These are phyloP conservation scores for Pleurotus salmoneostramineus DNA, from an alignment of 768 basidiomycete genomes.

Conservation along the genomic window DNA sequence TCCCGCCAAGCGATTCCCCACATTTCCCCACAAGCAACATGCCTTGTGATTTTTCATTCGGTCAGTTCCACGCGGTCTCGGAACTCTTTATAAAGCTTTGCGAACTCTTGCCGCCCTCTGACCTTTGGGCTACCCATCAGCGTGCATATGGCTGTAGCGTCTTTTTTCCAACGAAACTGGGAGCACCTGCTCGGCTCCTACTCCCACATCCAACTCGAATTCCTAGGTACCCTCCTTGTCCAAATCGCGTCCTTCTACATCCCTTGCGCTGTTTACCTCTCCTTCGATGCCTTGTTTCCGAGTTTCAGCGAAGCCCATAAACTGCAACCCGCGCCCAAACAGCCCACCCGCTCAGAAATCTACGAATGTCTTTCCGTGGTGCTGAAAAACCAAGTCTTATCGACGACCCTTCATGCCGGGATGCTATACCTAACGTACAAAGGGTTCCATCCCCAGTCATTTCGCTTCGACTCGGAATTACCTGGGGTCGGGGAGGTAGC, in stretches of 20 bases:
- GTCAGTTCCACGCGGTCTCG: background rate
- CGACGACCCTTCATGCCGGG: constrained; percentile 16
- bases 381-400: constrained; percentile 19
- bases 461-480: constrained; percentile 16
- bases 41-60: no score
- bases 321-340: constrained; percentile 21
- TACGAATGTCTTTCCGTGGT: constrained; percentile 19
- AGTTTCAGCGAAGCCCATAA: constrained; percentile 20
- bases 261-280: constrained; percentile 17
- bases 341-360: constrained; percentile 19
- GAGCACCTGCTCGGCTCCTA: constrained; percentile 8
- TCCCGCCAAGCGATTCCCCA: no score
- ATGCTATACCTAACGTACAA: constrained; percentile 8
- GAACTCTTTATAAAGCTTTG: background rate
- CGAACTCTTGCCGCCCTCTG: background rate
- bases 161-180: background rate
- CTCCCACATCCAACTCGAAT: constrained; percentile 16
- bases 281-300: constrained; percentile 18
- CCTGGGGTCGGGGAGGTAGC: constrained; percentile 15
- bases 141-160: background rate
- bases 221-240: constrained; percentile 17
- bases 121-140: background rate
- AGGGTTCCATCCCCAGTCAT: constrained; percentile 10
- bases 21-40: no score
- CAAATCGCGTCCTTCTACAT: constrained; percentile 22